A percentile compares a stretch with the other conserved stretches of the same genome.
Evolutionary conservation across 176 grass and related monocot species (phyloP).

Genomic region (Phoenix dactylifera): DNA sequence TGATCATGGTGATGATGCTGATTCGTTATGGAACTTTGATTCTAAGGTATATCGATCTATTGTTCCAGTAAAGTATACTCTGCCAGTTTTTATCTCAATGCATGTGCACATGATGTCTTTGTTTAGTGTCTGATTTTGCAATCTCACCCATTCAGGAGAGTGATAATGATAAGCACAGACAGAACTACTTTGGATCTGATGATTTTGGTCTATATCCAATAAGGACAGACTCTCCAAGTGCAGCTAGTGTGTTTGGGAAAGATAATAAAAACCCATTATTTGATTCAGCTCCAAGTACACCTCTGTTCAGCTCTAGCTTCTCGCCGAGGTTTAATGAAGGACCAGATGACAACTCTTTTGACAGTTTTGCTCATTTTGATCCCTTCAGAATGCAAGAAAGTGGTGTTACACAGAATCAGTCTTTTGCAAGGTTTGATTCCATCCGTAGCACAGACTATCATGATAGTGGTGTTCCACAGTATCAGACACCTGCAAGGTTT

Average conservation of each 20-base stretch:
- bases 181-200: conserved; percentile 66
- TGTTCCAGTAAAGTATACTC: background rate
- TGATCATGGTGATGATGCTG: conserved; percentile 72
- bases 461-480: background rate
- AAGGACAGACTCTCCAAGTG: conserved; percentile 56
- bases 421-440: conserved; percentile 28
- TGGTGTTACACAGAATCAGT: conserved; percentile 1
- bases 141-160: conserved; percentile 45
- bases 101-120: too few species aligned
- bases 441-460: conserved; percentile 18
- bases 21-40: conserved; percentile 78
- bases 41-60: conserved; percentile 25
- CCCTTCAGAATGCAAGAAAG: conserved; percentile 49
- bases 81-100: too few species aligned
- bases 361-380: conserved; percentile 53
- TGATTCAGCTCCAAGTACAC: conserved; percentile 50
- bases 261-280: conserved; percentile 37
- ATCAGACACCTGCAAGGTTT: conserved; percentile 34
- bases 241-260: conserved; percentile 30
- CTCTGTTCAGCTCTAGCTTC: conserved; percentile 73
- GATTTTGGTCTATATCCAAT: conserved; percentile 48
- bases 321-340: conserved; percentile 86
- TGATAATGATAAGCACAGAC: conserved; percentile 47
- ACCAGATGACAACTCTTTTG: conserved; percentile 70
- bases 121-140: conserved; percentile 9